Evolutionary conservation across 2,329 filamentous ascomycete genomes (phyloP).

Genomic region (Pezicula rhizophila): DNA sequence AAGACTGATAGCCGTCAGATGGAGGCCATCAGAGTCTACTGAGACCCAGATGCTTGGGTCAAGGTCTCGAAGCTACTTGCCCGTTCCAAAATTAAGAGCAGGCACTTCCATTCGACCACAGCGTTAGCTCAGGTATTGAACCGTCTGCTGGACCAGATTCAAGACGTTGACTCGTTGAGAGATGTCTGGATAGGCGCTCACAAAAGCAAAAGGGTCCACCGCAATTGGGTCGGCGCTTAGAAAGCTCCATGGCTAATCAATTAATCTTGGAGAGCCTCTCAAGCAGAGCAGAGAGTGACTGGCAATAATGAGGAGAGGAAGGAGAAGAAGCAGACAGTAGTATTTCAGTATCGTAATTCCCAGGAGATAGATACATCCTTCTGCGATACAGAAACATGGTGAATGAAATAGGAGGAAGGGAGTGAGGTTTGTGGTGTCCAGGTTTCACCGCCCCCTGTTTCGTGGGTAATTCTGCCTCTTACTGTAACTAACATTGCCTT

Average conservation of each 20-base stretch:
- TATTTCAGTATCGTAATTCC: too few species aligned
- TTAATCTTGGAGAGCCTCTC: background rate
- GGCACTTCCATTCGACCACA: conserved; percentile 22
- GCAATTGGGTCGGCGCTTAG: conserved; percentile 15
- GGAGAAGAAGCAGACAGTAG: background rate
- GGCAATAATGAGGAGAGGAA: background rate
- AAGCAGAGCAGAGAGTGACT: background rate
- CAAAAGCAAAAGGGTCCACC: conserved; percentile 2
- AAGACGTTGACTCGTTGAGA: conserved; percentile 14
- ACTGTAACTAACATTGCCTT: too few species aligned
- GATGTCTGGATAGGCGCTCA: conserved; percentile 23
- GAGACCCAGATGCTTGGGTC: conserved; percentile 7
- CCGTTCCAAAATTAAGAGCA: conserved; percentile 13
- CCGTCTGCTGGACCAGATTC: conserved; percentile 7
- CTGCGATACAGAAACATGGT: too few species aligned
- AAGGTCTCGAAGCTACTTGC: conserved; percentile 5
- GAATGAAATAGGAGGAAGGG: too few species aligned
- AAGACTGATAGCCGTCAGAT: conserved; percentile 15
- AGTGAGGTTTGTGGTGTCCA: too few species aligned
- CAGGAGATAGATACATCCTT: background rate
- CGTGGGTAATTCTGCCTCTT: too few species aligned
- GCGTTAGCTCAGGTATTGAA: conserved; percentile 14
- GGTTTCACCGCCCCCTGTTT: too few species aligned
- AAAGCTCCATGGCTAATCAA: conserved; percentile 11
- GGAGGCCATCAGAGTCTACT: conserved; percentile 9